These are phyloP conservation scores for Aegle marmelos DNA, from an alignment of 345 rosid genomes.

Conservation along the genomic window DNA sequence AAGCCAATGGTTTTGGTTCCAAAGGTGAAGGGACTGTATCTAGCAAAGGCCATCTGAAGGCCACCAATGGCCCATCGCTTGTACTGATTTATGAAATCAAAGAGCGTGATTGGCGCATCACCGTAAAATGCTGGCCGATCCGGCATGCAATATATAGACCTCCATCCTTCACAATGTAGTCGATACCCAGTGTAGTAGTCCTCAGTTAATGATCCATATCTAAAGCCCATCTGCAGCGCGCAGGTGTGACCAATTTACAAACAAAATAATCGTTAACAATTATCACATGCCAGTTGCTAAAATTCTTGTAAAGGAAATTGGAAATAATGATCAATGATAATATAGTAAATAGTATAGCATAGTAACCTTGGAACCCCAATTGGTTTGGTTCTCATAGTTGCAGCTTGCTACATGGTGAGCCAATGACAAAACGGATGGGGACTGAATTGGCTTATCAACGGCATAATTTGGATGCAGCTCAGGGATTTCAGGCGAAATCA, in stretches of 20 bases:
- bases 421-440: slow-evolving; percentile 23
- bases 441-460: slow-evolving; percentile 27
- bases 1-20: slow-evolving; percentile 44
- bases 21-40: slow-evolving; percentile 39
- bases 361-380: slow-evolving; percentile 67
- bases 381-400: slow-evolving; percentile 45
- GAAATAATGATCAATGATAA: too few species aligned
- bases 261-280: slow-evolving; percentile 1
- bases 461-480: slow-evolving; percentile 29
- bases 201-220: slow-evolving; percentile 75
- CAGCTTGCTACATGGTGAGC: slow-evolving; percentile 57
- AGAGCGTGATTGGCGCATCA: slow-evolving; percentile 44
- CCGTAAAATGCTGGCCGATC: slow-evolving; percentile 58
- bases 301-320: too few species aligned
- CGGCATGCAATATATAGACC: slow-evolving; percentile 51
- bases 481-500: slow-evolving; percentile 29
- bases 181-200: slow-evolving; percentile 57
- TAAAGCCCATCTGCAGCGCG: slow-evolving; percentile 59
- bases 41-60: slow-evolving; percentile 40
- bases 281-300: too few species aligned
- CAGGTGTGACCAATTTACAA: slow-evolving; percentile 3
- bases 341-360: too few species aligned
- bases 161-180: slow-evolving; percentile 75
- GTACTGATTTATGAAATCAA: slow-evolving; percentile 46
- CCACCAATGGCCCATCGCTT: slow-evolving; percentile 77